A percentile compares a stretch with the other conserved stretches of the same genome.
Conservation (phyloP, 1,284 basidiomycete species). For the Coriolopsis trogii region DNA sequence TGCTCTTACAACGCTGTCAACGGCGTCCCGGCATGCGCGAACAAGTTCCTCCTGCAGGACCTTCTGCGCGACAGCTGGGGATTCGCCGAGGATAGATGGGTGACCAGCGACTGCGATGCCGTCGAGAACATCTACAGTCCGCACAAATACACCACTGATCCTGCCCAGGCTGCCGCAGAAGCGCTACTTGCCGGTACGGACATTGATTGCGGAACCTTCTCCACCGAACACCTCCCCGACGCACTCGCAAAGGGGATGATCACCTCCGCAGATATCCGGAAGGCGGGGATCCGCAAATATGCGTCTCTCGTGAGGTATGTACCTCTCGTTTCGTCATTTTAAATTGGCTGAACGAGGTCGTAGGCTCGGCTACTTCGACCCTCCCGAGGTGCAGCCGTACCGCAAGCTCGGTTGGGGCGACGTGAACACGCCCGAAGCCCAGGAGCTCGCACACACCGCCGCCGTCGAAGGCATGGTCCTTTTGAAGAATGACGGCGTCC, state of each 20-base stretch:
- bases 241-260: constrained; percentile 52
- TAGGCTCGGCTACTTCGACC: constrained; percentile 60
- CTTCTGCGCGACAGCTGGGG: constrained; percentile 55
- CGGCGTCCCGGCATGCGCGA: constrained; percentile 57
- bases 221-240: constrained; percentile 44
- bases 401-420: constrained; percentile 49
- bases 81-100: constrained; percentile 53
- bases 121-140: constrained; percentile 48
- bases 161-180: constrained; percentile 49
- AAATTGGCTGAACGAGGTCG: neutral
- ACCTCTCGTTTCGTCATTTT: neutral
- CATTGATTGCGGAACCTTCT: constrained; percentile 55
- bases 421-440: constrained; percentile 49
- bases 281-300: constrained; percentile 48
- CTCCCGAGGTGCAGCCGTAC: constrained; percentile 50
- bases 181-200: constrained; percentile 58
- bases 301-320: constrained; percentile 54
- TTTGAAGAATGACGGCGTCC: constrained; percentile 57
- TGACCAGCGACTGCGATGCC: constrained; percentile 47
- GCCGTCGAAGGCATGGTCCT: constrained; percentile 56
- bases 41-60: constrained; percentile 51
- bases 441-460: constrained; percentile 51
- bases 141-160: constrained; percentile 47
- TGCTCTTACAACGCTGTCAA: constrained; percentile 67
- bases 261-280: constrained; percentile 44